phyloP scores from a whole-genome alignment of 2,329 filamentous ascomycete genomes.

The Colletotrichum brevisporum region DNA sequence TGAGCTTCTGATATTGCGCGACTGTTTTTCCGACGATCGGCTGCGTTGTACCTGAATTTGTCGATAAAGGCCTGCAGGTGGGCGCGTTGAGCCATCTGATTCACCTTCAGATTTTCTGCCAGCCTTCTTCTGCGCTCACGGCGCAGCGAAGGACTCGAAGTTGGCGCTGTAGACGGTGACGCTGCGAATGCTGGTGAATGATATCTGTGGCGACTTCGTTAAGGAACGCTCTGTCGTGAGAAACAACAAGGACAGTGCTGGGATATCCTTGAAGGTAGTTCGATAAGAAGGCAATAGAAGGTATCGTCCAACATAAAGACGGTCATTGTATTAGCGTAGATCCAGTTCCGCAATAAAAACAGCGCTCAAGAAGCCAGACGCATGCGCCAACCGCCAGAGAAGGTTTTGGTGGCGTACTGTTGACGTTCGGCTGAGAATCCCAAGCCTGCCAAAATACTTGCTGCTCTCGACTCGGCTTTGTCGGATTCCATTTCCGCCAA shows the following conservation, averaged over 20 bases:
- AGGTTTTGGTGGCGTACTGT: constrained; percentile 94
- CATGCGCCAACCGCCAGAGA: constrained; percentile 99
- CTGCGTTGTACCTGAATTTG: constrained; percentile 99
- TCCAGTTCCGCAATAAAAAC: constrained; percentile 99
- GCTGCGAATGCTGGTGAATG: constrained; percentile 96
- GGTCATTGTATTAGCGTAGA: too few species aligned
- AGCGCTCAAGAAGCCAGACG: constrained; percentile 95
- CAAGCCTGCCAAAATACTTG: constrained; percentile 95
- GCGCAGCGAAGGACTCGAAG: constrained; percentile 97
- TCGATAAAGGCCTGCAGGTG: constrained; percentile 99
- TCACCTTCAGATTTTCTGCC: constrained; percentile 99
- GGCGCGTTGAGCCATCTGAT: constrained; percentile 93
- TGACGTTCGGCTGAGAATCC: constrained; percentile 96
- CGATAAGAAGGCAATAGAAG: constrained; percentile 98
- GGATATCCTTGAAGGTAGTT: constrained; percentile 96
- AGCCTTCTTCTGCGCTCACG: too few species aligned
- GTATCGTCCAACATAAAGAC: constrained; percentile 99
- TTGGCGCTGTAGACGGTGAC: constrained; percentile 96
- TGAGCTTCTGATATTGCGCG: constrained; percentile 97
- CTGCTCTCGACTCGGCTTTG: constrained; percentile 95
- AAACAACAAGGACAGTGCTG: constrained; percentile 95
- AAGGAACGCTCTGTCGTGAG: constrained; percentile 98
- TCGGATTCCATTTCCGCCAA: constrained; percentile 99
- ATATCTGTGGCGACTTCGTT: constrained; percentile 99
- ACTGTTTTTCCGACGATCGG: constrained; percentile 99